Evolutionary conservation across 164 flowering plant genomes (phyloP).

Genomic region (Platanus orientalis): DNA sequence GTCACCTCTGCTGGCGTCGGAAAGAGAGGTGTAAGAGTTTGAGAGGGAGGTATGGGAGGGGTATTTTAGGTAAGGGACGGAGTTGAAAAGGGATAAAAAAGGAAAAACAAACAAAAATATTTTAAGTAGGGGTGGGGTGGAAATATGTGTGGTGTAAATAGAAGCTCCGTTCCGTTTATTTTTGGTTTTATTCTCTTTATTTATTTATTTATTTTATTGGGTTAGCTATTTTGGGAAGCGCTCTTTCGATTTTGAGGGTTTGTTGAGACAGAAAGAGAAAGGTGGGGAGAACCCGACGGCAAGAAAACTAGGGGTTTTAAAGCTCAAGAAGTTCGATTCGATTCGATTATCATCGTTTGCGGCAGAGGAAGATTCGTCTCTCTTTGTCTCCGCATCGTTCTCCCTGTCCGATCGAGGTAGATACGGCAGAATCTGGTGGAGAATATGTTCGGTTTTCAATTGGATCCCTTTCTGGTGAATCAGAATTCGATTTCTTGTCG

Average conservation of each 20-base stretch:
- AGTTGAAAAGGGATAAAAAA: too few species aligned
- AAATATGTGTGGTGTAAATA: too few species aligned
- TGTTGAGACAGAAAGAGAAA: not conserved
- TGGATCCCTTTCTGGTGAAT: not conserved
- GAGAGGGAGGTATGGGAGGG: too few species aligned
- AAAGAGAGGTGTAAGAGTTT: too few species aligned
- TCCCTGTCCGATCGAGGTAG: not conserved
- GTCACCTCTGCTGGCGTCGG: too few species aligned
- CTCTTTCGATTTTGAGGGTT: not conserved
- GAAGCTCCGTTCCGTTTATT: too few species aligned
- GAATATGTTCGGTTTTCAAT: conserved; percentile 4
- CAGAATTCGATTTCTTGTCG: conserved; percentile 1
- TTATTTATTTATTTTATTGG: too few species aligned
- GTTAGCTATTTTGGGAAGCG: not conserved
- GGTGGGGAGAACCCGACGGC: not conserved
- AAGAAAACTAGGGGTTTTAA: not conserved
- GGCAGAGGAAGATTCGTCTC: not conserved
- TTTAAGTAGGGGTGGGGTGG: too few species aligned
- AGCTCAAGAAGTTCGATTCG: not conserved
- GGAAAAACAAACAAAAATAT: too few species aligned
- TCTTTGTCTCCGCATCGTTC: not conserved
- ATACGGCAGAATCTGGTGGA: not conserved
- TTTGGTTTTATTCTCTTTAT: too few species aligned
- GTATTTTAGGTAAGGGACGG: too few species aligned
- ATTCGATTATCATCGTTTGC: not conserved